Conservation (phyloP, 2,329 filamentous ascomycete genomes). For the Colletotrichum noveboracense region DNA sequence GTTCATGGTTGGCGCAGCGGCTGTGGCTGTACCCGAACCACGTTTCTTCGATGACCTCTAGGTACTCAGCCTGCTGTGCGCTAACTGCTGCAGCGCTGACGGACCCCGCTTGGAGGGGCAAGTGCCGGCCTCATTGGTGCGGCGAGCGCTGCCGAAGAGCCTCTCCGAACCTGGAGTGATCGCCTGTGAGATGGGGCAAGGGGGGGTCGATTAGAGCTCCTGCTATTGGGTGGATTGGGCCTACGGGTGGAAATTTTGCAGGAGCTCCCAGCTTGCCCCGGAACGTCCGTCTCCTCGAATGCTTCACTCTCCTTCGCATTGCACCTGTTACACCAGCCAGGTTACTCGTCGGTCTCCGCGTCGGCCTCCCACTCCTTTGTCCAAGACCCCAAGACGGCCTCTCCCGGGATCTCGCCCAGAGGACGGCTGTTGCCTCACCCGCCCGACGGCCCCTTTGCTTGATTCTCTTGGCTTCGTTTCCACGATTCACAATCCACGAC, state of each 20-base stretch:
- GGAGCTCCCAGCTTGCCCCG: slow-evolving; percentile 16
- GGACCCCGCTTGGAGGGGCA: not conserved
- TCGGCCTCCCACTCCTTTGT: not conserved
- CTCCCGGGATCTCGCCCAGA: not conserved
- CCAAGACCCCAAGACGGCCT: slow-evolving; percentile 2
- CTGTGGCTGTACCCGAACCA: slow-evolving; percentile 5
- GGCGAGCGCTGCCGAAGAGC: slow-evolving; percentile 9
- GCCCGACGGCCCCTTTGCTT: slow-evolving; percentile 6
- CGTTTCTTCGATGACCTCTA: slow-evolving; percentile 10
- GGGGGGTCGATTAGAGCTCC: slow-evolving; percentile 1
- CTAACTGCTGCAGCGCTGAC: not conserved
- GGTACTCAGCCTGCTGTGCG: not conserved
- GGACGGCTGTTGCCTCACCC: not conserved
- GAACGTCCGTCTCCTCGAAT: slow-evolving; percentile 5
- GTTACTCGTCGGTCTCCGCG: not conserved
- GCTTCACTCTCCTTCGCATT: not conserved
- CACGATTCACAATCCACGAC: not conserved
- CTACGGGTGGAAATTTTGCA: slow-evolving; percentile 19
- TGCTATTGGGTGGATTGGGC: slow-evolving; percentile 9
- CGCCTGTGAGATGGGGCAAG: not conserved
- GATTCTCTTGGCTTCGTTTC: slow-evolving; percentile 11
- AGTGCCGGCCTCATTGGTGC: slow-evolving; percentile 4
- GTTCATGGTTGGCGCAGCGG: not conserved
- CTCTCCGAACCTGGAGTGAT: slow-evolving; percentile 6
- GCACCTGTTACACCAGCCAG: not conserved